Base-by-base conservation (phyloP, 768 basidiomycete genomes). In the Mycena alexandri region DNA sequence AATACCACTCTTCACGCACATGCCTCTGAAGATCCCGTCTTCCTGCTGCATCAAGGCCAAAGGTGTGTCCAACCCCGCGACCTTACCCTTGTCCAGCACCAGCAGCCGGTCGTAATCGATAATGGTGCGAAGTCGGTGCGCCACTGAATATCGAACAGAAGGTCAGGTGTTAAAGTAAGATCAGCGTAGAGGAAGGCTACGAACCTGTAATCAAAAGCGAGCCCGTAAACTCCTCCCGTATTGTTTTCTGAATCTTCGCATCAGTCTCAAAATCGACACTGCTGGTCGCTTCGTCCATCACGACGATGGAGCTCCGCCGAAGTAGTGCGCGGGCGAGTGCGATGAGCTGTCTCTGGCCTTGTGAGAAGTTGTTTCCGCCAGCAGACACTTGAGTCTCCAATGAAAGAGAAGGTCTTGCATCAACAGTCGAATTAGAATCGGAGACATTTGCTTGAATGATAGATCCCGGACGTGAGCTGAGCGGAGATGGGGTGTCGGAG, bases 251-350 rank as follows among this genome's bases (percentile, higher is more conserved):
- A 61, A 97, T 96, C 79, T 94, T 95, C 16, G 91, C 86, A 73
- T 96, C 95, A 46, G 95, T 95, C 11, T 88, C 90, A 72, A 94
- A 91, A 74, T 94, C 92, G 63, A 94, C 93, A 72, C 91, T 93
- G 61, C 90, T 92, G 16, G 93, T 94, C 19, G 93, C 93, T 71
- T 94, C 93, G 69, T 93, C 93, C 34, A 94, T 81, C 24, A 95
- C 87, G 61, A 94, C 89, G 70, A 94, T 87, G 19, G 88, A 79
- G 74, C 89, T 92, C 8, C 86, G 85, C 19, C 92, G 82, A 38
- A 94, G 81, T 21, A 94, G 81, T 0, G 93, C 93, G 11, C 93
- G 85, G 0, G 93, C 93, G 89, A 95, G 90, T 1, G 93, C 90
- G 59, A 95, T 91, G 22, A 95, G 79, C 73, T 98, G 96, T 9